Conservation (phyloP, 2,329 filamentous ascomycete species). For the Pseudopyricularia javanii region DNA sequence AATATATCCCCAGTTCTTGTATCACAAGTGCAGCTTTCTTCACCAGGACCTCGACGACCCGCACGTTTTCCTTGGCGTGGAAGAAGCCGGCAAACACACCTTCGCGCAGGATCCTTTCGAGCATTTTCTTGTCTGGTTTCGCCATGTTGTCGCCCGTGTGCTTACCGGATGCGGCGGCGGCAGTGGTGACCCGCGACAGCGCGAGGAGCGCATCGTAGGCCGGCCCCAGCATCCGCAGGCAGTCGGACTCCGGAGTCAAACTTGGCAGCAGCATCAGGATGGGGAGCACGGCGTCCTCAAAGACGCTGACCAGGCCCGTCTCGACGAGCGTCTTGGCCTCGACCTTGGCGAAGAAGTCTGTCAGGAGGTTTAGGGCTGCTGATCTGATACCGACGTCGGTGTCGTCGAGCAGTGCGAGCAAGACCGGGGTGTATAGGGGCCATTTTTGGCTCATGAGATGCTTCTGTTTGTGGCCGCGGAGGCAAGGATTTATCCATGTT, state of each 20-base stretch:
- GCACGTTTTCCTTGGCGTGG: conserved; percentile 45
- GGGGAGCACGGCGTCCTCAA: conserved; percentile 58
- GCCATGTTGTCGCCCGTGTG: conserved; percentile 4
- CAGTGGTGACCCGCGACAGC: conserved; percentile 29
- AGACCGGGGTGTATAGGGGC: conserved; percentile 56
- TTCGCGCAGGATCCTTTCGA: conserved; percentile 43
- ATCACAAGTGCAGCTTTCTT: conserved; percentile 35
- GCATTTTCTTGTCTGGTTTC: conserved; percentile 17
- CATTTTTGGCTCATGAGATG: conserved; percentile 42
- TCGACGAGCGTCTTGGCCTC: conserved; percentile 38
- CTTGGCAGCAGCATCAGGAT: conserved; percentile 66
- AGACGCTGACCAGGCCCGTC: conserved; percentile 55
- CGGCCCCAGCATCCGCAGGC: conserved; percentile 46
- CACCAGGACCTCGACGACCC: conserved; percentile 45
- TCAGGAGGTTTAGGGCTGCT: conserved; percentile 42
- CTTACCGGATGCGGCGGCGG: background rate
- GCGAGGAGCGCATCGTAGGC: conserved; percentile 56
- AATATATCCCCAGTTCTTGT: conserved; percentile 43
- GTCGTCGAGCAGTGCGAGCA: conserved; percentile 60
- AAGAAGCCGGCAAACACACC: conserved; percentile 42
- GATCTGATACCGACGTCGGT: conserved; percentile 36
- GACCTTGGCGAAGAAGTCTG: conserved; percentile 40
- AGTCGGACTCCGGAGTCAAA: conserved; percentile 63
- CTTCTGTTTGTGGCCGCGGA: conserved; percentile 15
- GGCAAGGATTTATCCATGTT: background rate